phyloP scores from a whole-genome alignment of 1,139 yeast species.

The Candida dubliniensis region DNA sequence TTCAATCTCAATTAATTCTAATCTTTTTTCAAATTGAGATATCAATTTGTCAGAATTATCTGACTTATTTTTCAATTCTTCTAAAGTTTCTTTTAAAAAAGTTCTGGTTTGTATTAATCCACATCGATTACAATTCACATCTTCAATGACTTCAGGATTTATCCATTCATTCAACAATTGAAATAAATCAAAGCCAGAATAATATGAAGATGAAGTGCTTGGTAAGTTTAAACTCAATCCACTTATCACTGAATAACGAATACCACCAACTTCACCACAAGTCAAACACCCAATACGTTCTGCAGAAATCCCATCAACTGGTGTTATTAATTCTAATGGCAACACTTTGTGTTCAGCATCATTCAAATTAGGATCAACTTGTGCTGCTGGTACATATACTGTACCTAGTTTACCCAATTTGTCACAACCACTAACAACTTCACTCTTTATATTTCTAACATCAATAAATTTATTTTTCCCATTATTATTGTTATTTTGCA shows the following conservation, averaged over 20 bases:
- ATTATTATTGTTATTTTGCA: background rate
- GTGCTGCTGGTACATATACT: conserved; percentile 69
- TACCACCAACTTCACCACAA: conserved; percentile 94
- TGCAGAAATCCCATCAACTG: conserved; percentile 85
- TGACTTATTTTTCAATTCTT: conserved; percentile 31
- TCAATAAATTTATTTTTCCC: conserved; percentile 21
- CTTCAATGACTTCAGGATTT: conserved; percentile 81
- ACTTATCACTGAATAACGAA: conserved; percentile 76
- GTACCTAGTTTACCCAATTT: conserved; percentile 57
- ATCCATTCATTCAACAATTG: conserved; percentile 71
- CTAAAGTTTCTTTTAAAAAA: conserved; percentile 37
- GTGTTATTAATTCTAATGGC: conserved; percentile 68
- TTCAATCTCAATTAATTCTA: conserved; percentile 57
- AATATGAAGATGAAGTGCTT: conserved; percentile 28
- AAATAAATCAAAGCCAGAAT: conserved; percentile 49
- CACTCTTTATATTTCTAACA: conserved; percentile 16
- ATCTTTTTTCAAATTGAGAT: conserved; percentile 49
- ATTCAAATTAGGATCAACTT: conserved; percentile 64
- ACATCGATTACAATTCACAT: conserved; percentile 91
- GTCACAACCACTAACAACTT: conserved; percentile 46
- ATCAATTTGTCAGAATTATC: conserved; percentile 39
- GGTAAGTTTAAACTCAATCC: conserved; percentile 77
- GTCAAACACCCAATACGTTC: conserved; percentile 85
- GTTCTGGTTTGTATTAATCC: conserved; percentile 64
- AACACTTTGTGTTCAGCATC: conserved; percentile 41